Evolutionary conservation across 805 yeast genomes (phyloP).

Genomic region (Kodamaea leandrae): DNA sequence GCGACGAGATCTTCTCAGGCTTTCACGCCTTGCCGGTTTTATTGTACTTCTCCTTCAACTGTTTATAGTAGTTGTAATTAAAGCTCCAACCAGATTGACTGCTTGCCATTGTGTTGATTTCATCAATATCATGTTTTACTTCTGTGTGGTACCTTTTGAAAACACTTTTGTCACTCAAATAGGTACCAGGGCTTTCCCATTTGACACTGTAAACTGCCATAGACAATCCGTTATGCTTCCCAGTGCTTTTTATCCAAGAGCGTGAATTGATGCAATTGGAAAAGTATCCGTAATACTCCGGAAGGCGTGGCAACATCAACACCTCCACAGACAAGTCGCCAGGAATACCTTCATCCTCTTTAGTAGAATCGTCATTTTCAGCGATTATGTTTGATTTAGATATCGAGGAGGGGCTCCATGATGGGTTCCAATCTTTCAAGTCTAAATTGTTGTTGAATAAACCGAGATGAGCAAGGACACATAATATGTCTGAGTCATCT

Average conservation of each 20-base stretch:
- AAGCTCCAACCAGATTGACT: constrained; percentile 33
- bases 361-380: constrained; percentile 7
- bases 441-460: constrained; percentile 42
- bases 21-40: too few species aligned
- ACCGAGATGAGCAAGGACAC: constrained; percentile 75
- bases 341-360: not conserved
- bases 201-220: constrained; percentile 56
- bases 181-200: constrained; percentile 41
- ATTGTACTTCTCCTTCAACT: constrained; percentile 25
- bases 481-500: constrained; percentile 85
- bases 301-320: constrained; percentile 65
- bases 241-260: constrained; percentile 51
- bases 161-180: constrained; percentile 27
- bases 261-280: constrained; percentile 74
- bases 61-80: constrained; percentile 25
- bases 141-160: constrained; percentile 31
- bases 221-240: constrained; percentile 76
- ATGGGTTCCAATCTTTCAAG: constrained; percentile 30
- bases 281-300: constrained; percentile 60
- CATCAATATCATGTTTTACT: constrained; percentile 20
- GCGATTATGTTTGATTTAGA: not conserved
- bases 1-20: too few species aligned
- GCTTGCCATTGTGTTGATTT: constrained; percentile 10
- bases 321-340: constrained; percentile 59
- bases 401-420: constrained; percentile 20